Percentiles rank a stretch among this genome's conserved stretches.
These are phyloP conservation scores for Tylopilus rubrobrunneus DNA, from an alignment of 768 basidiomycete genomes.

Conservation along the genomic window DNA sequence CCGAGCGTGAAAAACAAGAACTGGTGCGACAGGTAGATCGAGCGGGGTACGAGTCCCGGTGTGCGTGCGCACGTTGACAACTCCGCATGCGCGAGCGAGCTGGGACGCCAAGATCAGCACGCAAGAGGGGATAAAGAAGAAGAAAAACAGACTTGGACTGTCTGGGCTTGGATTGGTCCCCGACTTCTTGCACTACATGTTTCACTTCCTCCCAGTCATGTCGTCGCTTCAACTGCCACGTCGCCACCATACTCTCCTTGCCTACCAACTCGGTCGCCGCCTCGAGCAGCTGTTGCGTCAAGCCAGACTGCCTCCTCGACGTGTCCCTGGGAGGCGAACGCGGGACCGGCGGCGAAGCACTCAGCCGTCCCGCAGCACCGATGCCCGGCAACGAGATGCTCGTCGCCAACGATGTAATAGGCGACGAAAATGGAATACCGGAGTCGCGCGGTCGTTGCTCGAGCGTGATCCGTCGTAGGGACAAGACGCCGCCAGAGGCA, in stretches of 20 bases:
- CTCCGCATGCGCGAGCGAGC: constrained; percentile 74
- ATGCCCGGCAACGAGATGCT: constrained; percentile 61
- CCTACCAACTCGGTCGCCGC: constrained; percentile 34
- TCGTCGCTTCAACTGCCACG: constrained; percentile 58
- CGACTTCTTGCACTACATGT: constrained; percentile 15
- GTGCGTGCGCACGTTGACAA: constrained; percentile 68
- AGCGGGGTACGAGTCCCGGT: constrained; percentile 57
- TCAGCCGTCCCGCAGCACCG: constrained; percentile 39
- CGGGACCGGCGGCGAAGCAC: constrained; percentile 25
- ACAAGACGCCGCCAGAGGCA: constrained; percentile 48
- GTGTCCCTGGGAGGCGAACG: constrained; percentile 26
- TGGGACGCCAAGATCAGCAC: neutral
- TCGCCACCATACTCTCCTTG: constrained; percentile 47
- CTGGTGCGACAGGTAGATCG: constrained; percentile 82
- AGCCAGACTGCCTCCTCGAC: constrained; percentile 25
- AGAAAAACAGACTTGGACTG: constrained; percentile 14
- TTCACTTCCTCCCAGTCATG: constrained; percentile 53
- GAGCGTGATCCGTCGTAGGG: constrained; percentile 50
- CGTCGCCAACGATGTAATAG: constrained; percentile 38
- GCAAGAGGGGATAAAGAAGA: neutral
- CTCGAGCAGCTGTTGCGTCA: constrained; percentile 35
- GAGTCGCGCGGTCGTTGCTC: constrained; percentile 33
- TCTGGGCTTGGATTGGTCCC: constrained; percentile 3
- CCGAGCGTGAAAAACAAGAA: constrained; percentile 76
- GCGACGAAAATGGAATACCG: constrained; percentile 23